Evolutionary conservation across 495 filamentous ascomycete genomes (phyloP), one percentile per base, ranked within the genome.

Genomic region (Aspergillus wentii): DNA sequence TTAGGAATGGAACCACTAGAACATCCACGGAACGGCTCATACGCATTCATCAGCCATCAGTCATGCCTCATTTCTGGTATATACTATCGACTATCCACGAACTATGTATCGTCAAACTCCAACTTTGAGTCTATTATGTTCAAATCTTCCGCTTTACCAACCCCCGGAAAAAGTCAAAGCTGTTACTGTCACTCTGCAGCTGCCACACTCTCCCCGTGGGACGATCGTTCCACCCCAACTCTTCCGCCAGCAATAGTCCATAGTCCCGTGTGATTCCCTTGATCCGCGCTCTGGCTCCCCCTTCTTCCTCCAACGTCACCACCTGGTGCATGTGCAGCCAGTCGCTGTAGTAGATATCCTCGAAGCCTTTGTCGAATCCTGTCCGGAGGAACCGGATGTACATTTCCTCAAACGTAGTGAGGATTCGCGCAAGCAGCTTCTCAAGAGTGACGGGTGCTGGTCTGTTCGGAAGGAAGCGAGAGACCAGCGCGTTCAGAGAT

Each of bases 131-230:
- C n/a, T n/a, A n/a, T n/a, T n/a, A n/a, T n/a, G n/a, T n/a, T n/a
- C n/a, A n/a, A n/a, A 84, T 56, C 72, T 92, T 96, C 55, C 82
- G 74, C 74, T 77, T 88, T 33, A 98, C 62, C 61, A 99, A 57
- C 0, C 92, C 92, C 55, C 73, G 82, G 61, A 95, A 91, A 65
- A 96, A 99, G 66, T 99, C 94, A 68, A 99, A 99, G 64, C 88
- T 95, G 52, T 99, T 99, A 53, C 88, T 88, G 51, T 99, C 92
- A 59, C 86, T 96, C 68, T 96, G 89, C 61, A 98, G 64, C 54
- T 83, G 78, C 73, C 80, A 90, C 29, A 84, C 69, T 57, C 75
- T 82, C 1, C 91, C 90, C 8, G 87, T 96, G 1, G 68, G 57
- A 42, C 79, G 61, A 48, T 85, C 87, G 29, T 83, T 75, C 66